Conservation (phyloP, 495 filamentous ascomycete species). For the Daldinia caldariorum region DNA sequence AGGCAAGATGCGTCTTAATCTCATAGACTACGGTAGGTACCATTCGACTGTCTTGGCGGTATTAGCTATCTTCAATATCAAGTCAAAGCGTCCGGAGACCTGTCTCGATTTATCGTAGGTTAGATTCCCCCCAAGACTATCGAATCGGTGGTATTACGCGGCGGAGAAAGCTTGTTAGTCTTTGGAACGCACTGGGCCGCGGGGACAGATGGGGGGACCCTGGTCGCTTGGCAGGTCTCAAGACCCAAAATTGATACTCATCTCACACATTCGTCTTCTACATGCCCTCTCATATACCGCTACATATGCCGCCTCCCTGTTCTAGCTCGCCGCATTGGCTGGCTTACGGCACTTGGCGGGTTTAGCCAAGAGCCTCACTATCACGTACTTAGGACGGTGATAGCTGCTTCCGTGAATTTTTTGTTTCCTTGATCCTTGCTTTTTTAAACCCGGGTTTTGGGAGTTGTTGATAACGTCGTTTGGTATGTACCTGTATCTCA, state of each 20-base stretch:
- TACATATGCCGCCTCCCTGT: constrained; percentile 13
- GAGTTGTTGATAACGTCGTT: constrained; percentile 34
- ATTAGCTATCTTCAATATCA: not conserved
- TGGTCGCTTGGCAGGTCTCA: constrained; percentile 54
- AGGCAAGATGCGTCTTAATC: not conserved
- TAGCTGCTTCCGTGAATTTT: constrained; percentile 12
- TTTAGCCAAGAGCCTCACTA: constrained; percentile 47
- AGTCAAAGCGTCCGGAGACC: not conserved
- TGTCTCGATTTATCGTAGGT: constrained; percentile 19
- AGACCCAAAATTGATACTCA: constrained; percentile 46
- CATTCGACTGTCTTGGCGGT: not conserved
- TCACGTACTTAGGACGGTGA: constrained; percentile 37
- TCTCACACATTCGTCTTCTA: constrained; percentile 39
- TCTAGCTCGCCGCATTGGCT: constrained; percentile 35
- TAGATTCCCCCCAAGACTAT: constrained; percentile 14
- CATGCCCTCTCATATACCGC: constrained; percentile 19
- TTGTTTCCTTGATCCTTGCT: constrained; percentile 32
- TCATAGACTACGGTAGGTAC: not conserved
- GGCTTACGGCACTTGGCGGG: constrained; percentile 46
- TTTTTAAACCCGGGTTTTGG: constrained; percentile 47
- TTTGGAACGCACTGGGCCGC: constrained; percentile 24
- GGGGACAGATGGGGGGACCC: constrained; percentile 21
- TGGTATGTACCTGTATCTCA: constrained; percentile 37
- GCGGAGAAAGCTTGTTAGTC: constrained; percentile 24
- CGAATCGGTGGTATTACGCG: constrained; percentile 22